phyloP scores from a whole-genome alignment of 306 rosid genomes.

The Acmispon strigosus region DNA sequence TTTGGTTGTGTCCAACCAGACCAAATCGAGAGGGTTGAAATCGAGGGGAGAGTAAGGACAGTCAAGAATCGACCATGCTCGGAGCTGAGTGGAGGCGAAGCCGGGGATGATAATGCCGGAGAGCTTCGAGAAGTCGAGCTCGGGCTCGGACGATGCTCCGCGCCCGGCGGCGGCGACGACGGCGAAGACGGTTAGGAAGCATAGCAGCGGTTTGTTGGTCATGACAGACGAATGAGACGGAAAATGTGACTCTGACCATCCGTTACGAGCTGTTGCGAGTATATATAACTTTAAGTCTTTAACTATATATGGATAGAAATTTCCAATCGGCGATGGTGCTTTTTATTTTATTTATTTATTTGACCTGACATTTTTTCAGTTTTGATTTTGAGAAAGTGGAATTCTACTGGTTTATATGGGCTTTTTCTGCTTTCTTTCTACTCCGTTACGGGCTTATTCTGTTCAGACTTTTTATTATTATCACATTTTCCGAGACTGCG shows the following conservation, averaged over 20 bases:
- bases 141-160: conserved; percentile 23
- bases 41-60: conserved; percentile 96
- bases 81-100: conserved; percentile 95
- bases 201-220: conserved; percentile 15
- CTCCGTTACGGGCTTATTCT: not conserved
- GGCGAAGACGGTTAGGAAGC: conserved; percentile 10
- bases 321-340: not conserved
- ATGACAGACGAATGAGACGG: not conserved
- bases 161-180: conserved; percentile 21
- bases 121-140: conserved; percentile 75
- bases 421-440: not conserved
- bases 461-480: not conserved
- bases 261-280: not conserved
- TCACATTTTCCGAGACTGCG: not conserved
- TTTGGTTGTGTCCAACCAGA: conserved; percentile 94
- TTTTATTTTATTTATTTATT: too few relatives aligned
- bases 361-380: not conserved
- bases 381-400: not conserved
- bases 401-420: not conserved
- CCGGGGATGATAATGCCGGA: conserved; percentile 96
- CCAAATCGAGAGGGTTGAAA: conserved; percentile 99
- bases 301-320: not conserved
- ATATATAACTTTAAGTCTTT: too few relatives aligned
- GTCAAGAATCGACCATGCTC: conserved; percentile 98
- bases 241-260: not conserved